Conservation (phyloP, 2,329 filamentous ascomycete species). For the Chaetomium sp. region DNA sequence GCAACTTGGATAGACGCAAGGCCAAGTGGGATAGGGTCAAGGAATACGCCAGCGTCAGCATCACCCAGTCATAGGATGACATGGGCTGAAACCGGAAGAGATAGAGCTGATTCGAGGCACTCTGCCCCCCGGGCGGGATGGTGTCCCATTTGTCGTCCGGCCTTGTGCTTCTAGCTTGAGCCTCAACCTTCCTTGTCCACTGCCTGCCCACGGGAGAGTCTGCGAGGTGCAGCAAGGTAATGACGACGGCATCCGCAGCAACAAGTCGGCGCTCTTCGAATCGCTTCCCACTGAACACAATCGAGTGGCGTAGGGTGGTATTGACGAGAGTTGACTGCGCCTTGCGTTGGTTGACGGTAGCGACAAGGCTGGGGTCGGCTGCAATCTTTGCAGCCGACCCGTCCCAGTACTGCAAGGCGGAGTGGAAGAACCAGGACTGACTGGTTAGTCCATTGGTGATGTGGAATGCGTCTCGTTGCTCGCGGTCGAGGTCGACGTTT, state of each 20-base stretch:
- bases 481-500: constrained; percentile 34
- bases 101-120: constrained; percentile 56
- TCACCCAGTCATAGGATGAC: constrained; percentile 56
- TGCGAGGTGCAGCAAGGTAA: constrained; percentile 65
- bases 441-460: constrained; percentile 54
- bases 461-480: constrained; percentile 50
- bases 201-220: constrained; percentile 56
- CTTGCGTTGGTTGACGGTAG: constrained; percentile 62
- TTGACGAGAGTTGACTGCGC: constrained; percentile 61
- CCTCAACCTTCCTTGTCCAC: constrained; percentile 57
- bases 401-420: constrained; percentile 76
- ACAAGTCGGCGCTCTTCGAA: constrained; percentile 62
- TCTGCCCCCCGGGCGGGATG: constrained; percentile 53
- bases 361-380: constrained; percentile 55
- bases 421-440: constrained; percentile 71
- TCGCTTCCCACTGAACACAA: constrained; percentile 74
- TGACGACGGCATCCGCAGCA: constrained; percentile 70
- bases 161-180: constrained; percentile 47
- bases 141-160: constrained; percentile 54
- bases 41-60: constrained; percentile 59
- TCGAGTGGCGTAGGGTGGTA: constrained; percentile 67
- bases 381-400: constrained; percentile 55
- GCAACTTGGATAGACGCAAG: constrained; percentile 59
- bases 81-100: constrained; percentile 75
- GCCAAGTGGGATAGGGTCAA: constrained; percentile 60